These are phyloP conservation scores for Striga hermonthica DNA, from an alignment of 305 asterid genomes.

Conservation along the genomic window DNA sequence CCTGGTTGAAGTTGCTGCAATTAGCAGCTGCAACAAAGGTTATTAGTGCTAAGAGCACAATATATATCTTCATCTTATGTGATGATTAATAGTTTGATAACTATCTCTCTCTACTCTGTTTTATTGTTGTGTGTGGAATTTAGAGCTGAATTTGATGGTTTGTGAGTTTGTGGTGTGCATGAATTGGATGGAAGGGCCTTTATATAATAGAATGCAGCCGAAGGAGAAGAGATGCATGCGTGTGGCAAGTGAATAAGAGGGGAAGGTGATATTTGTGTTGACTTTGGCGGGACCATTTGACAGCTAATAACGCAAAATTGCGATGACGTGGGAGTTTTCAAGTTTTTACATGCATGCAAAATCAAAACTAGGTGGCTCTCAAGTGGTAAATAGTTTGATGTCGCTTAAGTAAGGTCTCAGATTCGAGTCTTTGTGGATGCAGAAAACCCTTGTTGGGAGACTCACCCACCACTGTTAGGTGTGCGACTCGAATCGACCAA, in stretches of 20 bases:
- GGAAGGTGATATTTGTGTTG: slow-evolving; percentile 32
- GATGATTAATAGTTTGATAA: not conserved
- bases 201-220: slow-evolving; percentile 27
- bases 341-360: slow-evolving; percentile 33
- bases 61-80: slow-evolving; percentile 17
- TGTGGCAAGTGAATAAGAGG: slow-evolving; percentile 24
- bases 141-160: not conserved
- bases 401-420: no score
- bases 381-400: no score
- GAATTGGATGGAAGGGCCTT: slow-evolving; percentile 19
- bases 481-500: no score
- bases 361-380: no score
- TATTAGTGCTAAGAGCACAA: slow-evolving; percentile 19
- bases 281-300: slow-evolving; percentile 31
- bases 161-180: slow-evolving; percentile 17
- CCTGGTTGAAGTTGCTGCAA: slow-evolving; percentile 32
- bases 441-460: no score
- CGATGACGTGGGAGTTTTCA: slow-evolving; percentile 29
- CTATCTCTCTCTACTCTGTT: no score
- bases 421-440: no score
- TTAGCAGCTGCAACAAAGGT: slow-evolving; percentile 21
- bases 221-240: slow-evolving; percentile 34
- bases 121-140: not conserved
- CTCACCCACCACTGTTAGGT: no score
- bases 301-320: slow-evolving; percentile 27